phyloP scores from a whole-genome alignment of 192 early-diverging fungal species.

The Backusella parvicylindrica region DNA sequence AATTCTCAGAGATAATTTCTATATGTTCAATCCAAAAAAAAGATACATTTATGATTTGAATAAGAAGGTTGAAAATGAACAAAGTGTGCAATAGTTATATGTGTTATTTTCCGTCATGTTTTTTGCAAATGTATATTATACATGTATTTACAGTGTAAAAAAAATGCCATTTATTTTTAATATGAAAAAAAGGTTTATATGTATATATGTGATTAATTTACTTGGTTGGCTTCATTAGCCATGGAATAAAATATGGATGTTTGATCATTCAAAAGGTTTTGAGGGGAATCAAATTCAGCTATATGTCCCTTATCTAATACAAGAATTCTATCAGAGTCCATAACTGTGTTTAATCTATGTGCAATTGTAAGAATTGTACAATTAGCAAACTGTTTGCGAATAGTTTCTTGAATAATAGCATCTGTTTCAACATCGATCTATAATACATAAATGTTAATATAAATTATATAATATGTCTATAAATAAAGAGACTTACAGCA shows the following conservation, averaged over 20 bases:
- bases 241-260: conserved; percentile 43
- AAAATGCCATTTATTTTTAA: neutral
- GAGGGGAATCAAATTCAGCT: conserved; percentile 70
- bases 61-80: neutral
- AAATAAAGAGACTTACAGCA: conserved; percentile 31
- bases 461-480: neutral
- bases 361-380: conserved; percentile 84
- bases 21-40: too few relatives aligned
- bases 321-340: conserved; percentile 65
- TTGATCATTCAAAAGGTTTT: conserved; percentile 46
- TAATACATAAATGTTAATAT: neutral
- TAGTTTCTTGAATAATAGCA: conserved; percentile 69
- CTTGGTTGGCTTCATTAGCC: conserved; percentile 41
- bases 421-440: conserved; percentile 57
- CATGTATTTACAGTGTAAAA: neutral
- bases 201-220: neutral
- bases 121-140: neutral
- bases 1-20: neutral
- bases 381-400: conserved; percentile 65
- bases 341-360: conserved; percentile 76
- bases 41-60: neutral
- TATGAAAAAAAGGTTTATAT: neutral
- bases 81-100: neutral
- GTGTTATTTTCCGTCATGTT: neutral
- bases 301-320: conserved; percentile 72